Evolutionary conservation across 129 eudicot species (phyloP), one percentile per base, ranked within the genome.

Genomic region (Pseudognaphalium luteoalbum): DNA sequence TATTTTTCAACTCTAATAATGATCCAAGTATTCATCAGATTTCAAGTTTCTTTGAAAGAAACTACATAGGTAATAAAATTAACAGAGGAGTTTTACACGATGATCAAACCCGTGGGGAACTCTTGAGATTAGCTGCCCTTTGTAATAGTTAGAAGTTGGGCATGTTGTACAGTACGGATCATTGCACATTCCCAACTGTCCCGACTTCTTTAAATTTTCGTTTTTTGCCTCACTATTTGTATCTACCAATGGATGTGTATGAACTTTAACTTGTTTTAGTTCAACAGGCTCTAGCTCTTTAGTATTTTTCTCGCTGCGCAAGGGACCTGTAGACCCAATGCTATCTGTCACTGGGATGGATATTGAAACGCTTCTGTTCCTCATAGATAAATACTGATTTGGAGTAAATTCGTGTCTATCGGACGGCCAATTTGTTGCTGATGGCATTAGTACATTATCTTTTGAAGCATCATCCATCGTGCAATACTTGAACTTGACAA

Each of bases 111-210:
- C 33, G 6, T 72, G 61, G n/a, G 87, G 28, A 29, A 74, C 54
- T 66, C 76, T 83, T 37, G 73, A 33, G 44, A 72, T 81, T 68
- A 16, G 74, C 12, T 50, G 77, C 52, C 77, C 87, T 58, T 84
- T 76, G 51, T 75, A n/a, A 73, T 76, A 37, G 78, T 80, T 82
- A 57, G 83, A 81, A 10, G 85, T 78, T 41, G 97, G 97, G 65
- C 97, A 92, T 8, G 93, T 82, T 50, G 91, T 87, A 86, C 97
- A 92, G 56, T 89, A 92, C 16, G 97, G 96, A 84, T 87, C 93
- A 70, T 84, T 81, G 75, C 97, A 92, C 90, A 88, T 85, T 19
- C 94, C 96, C 50, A 92, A 68, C 42, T 80, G 89, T 16, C 95
- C 98, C 7, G 98, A 90, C 83, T 62, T 88, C 77, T 79, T 41